A percentile compares a stretch with the other conserved stretches of the same genome.
These are phyloP conservation scores for Odonthalia washingtoniensis DNA, from an alignment of 31 red algal genomes.

Conservation along the genomic window DNA sequence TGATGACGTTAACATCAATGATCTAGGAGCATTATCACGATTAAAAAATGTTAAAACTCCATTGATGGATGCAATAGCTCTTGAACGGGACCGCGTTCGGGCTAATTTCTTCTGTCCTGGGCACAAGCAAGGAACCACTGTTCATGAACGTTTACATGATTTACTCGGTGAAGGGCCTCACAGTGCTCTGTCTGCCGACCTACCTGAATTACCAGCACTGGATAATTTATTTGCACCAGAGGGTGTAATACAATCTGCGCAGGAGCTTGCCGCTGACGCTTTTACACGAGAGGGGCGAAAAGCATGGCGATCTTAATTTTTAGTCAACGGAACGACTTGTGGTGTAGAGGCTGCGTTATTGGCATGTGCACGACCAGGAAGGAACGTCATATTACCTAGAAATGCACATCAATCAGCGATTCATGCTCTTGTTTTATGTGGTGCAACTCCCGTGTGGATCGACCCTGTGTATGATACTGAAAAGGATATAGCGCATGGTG, in stretches of 20 bases:
- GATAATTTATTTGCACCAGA: constrained; percentile 80
- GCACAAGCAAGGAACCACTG: constrained; percentile 66
- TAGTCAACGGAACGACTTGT: constrained; percentile 90
- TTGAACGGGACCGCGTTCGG: constrained; percentile 56
- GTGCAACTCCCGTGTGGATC: constrained; percentile 80
- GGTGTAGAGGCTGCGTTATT: constrained; percentile 86
- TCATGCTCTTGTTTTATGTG: constrained; percentile 75
- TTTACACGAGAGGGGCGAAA: constrained; percentile 46
- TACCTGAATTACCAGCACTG: constrained; percentile 86
- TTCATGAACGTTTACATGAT: constrained; percentile 24
- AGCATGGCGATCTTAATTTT: constrained; percentile 70
- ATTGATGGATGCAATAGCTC: constrained; percentile 44
- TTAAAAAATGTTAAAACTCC: no score
- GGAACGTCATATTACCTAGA: constrained; percentile 77
- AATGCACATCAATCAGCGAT: constrained; percentile 86
- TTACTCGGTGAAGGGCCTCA: constrained; percentile 33
- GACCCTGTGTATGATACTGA: constrained; percentile 62
- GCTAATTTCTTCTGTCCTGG: constrained; percentile 93
- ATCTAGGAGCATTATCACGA: no score
- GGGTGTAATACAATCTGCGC: constrained; percentile 71
- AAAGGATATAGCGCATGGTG: constrained; percentile 67
- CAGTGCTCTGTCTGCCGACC: constrained; percentile 56
- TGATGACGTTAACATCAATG: not conserved
- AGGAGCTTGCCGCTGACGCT: constrained; percentile 67
- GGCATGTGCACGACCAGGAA: constrained; percentile 49